Evolutionary conservation across 116 monocot genomes (phyloP).

Genomic region (Papilionanthe hybrid): DNA sequence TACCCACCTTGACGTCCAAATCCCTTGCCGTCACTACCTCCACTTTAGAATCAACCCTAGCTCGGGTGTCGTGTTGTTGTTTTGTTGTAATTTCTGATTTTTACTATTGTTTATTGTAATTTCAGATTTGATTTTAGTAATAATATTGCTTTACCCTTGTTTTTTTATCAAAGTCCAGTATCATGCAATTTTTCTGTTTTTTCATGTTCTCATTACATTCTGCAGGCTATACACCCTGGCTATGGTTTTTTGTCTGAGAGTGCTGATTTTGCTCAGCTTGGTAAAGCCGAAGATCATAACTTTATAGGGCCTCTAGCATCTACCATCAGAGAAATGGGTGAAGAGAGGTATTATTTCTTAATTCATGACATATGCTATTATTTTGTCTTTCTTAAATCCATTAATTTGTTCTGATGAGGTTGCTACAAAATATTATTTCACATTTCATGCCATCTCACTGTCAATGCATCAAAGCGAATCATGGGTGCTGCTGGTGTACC

Average conservation of each 20-base stretch:
- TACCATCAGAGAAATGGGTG: conserved; percentile 95
- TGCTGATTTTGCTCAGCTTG: conserved; percentile 88
- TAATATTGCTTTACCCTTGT: too few relatives aligned
- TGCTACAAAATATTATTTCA: conserved; percentile 1
- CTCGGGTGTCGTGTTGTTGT: too few relatives aligned
- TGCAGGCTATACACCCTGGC: conserved; percentile 94
- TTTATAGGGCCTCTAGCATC: conserved; percentile 98
- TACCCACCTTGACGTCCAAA: too few relatives aligned
- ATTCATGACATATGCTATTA: neutral
- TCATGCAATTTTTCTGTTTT: neutral
- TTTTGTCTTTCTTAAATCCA: neutral
- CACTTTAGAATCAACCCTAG: too few relatives aligned
- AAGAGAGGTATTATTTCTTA: conserved; percentile 63
- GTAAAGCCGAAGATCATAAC: conserved; percentile 71
- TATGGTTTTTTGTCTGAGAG: conserved; percentile 98
- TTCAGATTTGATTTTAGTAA: too few relatives aligned
- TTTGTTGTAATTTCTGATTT: too few relatives aligned
- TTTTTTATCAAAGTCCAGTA: too few relatives aligned
- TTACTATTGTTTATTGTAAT: too few relatives aligned
- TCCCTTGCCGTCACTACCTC: too few relatives aligned
- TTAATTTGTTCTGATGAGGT: conserved; percentile 4
- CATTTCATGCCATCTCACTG: neutral
- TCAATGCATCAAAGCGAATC: conserved; percentile 93
- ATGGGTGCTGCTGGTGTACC: conserved; percentile 97
- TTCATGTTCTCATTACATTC: neutral